phyloP scores from a whole-genome alignment of 2,329 filamentous ascomycete species.

The Sarocladium kiliense region DNA sequence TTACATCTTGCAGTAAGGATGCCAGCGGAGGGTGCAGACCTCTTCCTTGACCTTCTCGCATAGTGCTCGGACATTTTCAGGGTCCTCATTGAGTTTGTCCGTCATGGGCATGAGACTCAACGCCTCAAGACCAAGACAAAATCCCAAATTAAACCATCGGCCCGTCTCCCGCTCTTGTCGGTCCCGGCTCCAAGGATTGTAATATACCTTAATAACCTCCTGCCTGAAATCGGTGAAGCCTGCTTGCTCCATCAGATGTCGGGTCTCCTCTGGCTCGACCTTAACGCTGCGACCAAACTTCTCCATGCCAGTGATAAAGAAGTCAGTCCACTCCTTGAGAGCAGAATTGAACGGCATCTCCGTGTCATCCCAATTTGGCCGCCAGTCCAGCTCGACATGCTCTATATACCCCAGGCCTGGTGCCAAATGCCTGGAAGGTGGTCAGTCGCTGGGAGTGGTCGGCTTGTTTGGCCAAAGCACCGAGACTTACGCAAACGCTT shows the following conservation, averaged over 20 bases:
- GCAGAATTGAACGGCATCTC: slow-evolving; percentile 52
- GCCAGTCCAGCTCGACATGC: slow-evolving; percentile 84
- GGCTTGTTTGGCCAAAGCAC: not conserved
- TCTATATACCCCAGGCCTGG: slow-evolving; percentile 74
- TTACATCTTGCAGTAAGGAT: slow-evolving; percentile 74
- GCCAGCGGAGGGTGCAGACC: slow-evolving; percentile 61
- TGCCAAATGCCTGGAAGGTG: slow-evolving; percentile 60
- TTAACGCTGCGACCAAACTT: slow-evolving; percentile 61
- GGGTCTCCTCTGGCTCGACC: slow-evolving; percentile 44
- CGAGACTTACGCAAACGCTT: slow-evolving; percentile 55
- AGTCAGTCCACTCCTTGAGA: slow-evolving; percentile 64
- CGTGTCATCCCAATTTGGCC: slow-evolving; percentile 63
- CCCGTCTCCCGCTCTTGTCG: slow-evolving; percentile 63
- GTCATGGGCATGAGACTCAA: slow-evolving; percentile 70
- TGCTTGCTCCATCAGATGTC: slow-evolving; percentile 55
- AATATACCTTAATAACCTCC: slow-evolving; percentile 61
- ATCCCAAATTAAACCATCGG: slow-evolving; percentile 76
- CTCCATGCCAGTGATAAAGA: slow-evolving; percentile 63
- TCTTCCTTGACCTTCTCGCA: slow-evolving; percentile 60
- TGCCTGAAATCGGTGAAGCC: slow-evolving; percentile 81
- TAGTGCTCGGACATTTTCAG: slow-evolving; percentile 60
- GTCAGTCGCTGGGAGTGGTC: not conserved
- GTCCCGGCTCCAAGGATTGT: slow-evolving; percentile 68
- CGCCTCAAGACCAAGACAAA: slow-evolving; percentile 68
- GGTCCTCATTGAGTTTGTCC: slow-evolving; percentile 34